A percentile compares a stretch with the other conserved stretches of the same genome.
Evolutionary conservation across 2,329 filamentous ascomycete species (phyloP).

Genomic region (Trichoderma afroharzianum): DNA sequence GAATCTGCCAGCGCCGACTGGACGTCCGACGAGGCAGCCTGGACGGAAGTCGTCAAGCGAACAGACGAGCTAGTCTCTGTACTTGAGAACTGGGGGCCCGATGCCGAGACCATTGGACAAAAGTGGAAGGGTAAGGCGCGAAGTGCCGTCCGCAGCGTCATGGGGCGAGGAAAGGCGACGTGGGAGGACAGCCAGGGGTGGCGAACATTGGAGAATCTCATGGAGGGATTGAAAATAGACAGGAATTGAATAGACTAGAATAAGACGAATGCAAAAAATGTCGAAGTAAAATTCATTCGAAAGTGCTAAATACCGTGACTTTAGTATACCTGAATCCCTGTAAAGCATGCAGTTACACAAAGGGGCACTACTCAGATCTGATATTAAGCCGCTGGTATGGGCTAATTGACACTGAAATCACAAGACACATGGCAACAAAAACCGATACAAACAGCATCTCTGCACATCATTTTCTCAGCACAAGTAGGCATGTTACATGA

Average conservation of each 20-base stretch:
- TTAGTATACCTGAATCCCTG: no score
- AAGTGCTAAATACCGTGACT: no score
- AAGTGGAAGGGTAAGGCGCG: slow-evolving; percentile 88
- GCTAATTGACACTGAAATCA: neutral
- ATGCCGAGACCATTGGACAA: slow-evolving; percentile 64
- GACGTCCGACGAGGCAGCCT: slow-evolving; percentile 57
- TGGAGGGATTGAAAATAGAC: slow-evolving; percentile 51
- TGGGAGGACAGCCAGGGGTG: slow-evolving; percentile 78
- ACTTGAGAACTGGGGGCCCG: slow-evolving; percentile 73
- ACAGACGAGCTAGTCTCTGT: slow-evolving; percentile 79
- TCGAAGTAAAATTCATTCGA: neutral
- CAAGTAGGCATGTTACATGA: neutral
- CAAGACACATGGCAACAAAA: neutral
- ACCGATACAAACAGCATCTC: neutral
- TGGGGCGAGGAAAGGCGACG: slow-evolving; percentile 73
- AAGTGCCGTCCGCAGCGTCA: slow-evolving; percentile 76
- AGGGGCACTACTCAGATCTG: no score
- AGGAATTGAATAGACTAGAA: slow-evolving; percentile 4
- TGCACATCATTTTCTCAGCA: neutral
- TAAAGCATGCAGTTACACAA: no score
- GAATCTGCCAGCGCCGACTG: slow-evolving; percentile 30
- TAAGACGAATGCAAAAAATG: neutral
- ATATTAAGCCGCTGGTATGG: neutral
- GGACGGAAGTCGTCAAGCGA: slow-evolving; percentile 69
- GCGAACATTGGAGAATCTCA: slow-evolving; percentile 53